Conservation (phyloP, 208 protist genomes). For the Herpetomonas tarakana region DNA sequence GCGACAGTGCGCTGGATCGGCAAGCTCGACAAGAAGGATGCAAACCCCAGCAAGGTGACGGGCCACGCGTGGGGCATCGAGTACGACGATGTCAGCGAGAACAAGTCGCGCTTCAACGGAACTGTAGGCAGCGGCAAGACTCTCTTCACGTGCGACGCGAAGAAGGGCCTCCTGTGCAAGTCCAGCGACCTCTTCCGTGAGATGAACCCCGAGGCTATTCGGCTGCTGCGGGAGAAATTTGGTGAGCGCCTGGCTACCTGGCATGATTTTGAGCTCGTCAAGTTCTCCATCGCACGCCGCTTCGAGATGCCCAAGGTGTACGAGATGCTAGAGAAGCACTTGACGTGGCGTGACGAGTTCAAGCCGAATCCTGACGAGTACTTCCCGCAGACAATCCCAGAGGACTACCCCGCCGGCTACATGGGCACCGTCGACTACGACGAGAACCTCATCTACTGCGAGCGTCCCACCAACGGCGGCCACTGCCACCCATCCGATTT, state of each 20-base stretch:
- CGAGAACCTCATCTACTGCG: constrained; percentile 82
- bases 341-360: constrained; percentile 63
- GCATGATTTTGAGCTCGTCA: constrained; percentile 83
- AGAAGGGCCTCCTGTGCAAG: constrained; percentile 47
- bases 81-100: constrained; percentile 59
- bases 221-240: constrained; percentile 48
- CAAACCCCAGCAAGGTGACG: constrained; percentile 36
- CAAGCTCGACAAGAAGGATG: constrained; percentile 54
- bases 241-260: constrained; percentile 53
- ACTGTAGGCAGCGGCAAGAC: constrained; percentile 32
- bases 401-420: constrained; percentile 76
- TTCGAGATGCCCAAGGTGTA: constrained; percentile 75
- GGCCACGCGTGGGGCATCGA: constrained; percentile 60
- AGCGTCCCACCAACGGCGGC: constrained; percentile 68
- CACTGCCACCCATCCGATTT: constrained; percentile 57
- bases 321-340: constrained; percentile 75
- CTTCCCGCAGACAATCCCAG: constrained; percentile 56
- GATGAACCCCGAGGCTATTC: constrained; percentile 42
- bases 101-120: constrained; percentile 47
- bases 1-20: constrained; percentile 64
- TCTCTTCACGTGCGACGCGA: constrained; percentile 52
- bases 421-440: constrained; percentile 63
- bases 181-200: constrained; percentile 45
- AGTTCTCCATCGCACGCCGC: constrained; percentile 80
- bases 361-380: constrained; percentile 64